phyloP scores from a whole-genome alignment of 768 basidiomycete genomes.

The Mycena vulgaris region DNA sequence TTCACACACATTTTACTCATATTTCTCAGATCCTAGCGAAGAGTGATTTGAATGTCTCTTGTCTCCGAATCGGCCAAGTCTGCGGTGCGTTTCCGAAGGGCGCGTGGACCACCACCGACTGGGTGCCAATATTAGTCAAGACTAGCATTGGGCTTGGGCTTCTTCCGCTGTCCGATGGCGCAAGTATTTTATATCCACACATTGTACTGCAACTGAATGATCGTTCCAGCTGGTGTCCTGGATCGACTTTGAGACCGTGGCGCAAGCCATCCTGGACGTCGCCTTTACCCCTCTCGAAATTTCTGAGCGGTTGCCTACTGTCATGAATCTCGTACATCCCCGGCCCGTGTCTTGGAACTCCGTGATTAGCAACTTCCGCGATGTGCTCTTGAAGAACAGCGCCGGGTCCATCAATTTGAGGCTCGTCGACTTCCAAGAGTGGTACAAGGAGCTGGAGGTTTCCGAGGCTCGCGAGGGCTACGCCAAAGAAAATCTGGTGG shows the following conservation, averaged over 20 bases:
- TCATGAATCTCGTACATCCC: constrained; percentile 55
- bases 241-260: constrained; percentile 50
- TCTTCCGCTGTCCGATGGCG: constrained; percentile 46
- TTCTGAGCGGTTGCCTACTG: constrained; percentile 26
- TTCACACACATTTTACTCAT: background rate
- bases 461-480: background rate
- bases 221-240: constrained; percentile 51
- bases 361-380: constrained; percentile 40
- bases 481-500: constrained; percentile 34
- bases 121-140: constrained; percentile 55
- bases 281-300: constrained; percentile 37
- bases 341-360: constrained; percentile 49
- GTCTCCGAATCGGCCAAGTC: constrained; percentile 54
- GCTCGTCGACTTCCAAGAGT: constrained; percentile 42
- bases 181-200: constrained; percentile 30
- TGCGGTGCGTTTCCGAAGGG: constrained; percentile 52
- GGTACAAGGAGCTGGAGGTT: constrained; percentile 38
- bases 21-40: constrained; percentile 36
- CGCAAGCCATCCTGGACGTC: constrained; percentile 50
- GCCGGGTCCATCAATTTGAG: background rate
- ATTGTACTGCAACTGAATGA: background rate
- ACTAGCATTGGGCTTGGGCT: constrained; percentile 47
- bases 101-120: constrained; percentile 53
- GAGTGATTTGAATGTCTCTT: constrained; percentile 34
- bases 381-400: constrained; percentile 13